Evolutionary conservation across 768 basidiomycete species (phyloP), one percentile per base, ranked within the genome.

Genomic region (Daedaleopsis nitida): DNA sequence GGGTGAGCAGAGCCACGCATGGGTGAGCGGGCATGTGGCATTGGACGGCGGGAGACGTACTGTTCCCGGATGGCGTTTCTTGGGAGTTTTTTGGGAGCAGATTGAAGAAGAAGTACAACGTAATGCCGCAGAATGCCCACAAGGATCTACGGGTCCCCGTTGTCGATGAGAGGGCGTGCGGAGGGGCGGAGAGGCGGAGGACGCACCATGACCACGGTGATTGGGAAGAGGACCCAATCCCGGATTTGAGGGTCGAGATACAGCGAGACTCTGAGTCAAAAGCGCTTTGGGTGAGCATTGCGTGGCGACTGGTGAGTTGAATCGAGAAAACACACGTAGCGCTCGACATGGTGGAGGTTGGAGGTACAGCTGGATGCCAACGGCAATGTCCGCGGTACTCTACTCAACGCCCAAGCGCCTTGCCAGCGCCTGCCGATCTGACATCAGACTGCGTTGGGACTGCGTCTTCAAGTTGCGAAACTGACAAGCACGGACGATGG

Each of bases 161-260:
- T 11, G 39, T 42, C 17, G 48, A 45, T 16, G 55, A 54, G 43
- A 43, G 23, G 13, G 39, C 32, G 24, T 10, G 5, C 23, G 47
- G 17, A 14, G 19, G 38, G 11, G 19, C 39, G 19, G 17, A 32
- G 23, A 52, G 43, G 6, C 32, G 9, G 38, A 62, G 9, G 62
- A 77, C 85, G 68, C 64, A 93, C 96, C 95, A 97, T 97, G 72
- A 98, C 94, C 63, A 97, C 80, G 54, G 95, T 98, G 76, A 98
- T 97, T 55, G 96, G 96, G 77, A 98, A 94, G 60, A 98, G 77
- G 47, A 98, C 88, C 91, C 89, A 92, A 71, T 91, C 94, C 68
- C 95, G 86, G 74, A 98, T 98, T 76, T 95, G 92, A 45, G 95
- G 96, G 78, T 98, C 95, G 51, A 98, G 87, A 76, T 94, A 88